Percentiles rank a stretch among this genome's conserved stretches.
Conservation (phyloP, 805 yeast genomes). For the Naumovozyma castellii region DNA sequence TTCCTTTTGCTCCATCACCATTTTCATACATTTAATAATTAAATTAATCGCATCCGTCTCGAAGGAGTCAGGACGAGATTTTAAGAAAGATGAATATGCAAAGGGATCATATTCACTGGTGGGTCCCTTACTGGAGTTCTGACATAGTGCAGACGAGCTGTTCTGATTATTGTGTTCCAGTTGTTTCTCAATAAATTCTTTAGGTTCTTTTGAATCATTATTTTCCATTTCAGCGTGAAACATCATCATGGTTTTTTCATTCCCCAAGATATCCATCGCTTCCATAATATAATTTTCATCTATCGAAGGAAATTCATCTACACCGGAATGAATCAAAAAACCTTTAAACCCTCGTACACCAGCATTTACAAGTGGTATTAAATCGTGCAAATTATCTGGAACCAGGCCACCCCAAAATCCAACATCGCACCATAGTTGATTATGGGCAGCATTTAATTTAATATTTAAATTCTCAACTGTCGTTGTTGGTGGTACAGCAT, state of each 20-base stretch:
- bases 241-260: slow-evolving; percentile 62
- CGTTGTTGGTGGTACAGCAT: slow-evolving; percentile 94
- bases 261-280: slow-evolving; percentile 59
- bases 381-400: slow-evolving; percentile 62
- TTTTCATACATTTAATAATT: slow-evolving; percentile 52
- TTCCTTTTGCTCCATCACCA: slow-evolving; percentile 22
- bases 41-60: slow-evolving; percentile 77
- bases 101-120: too few species aligned
- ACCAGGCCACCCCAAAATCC: slow-evolving; percentile 96
- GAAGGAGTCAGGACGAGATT: slow-evolving; percentile 80
- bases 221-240: slow-evolving; percentile 91
- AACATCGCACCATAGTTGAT: slow-evolving; percentile 84
- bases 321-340: slow-evolving; percentile 89
- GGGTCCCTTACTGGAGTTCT: too few species aligned
- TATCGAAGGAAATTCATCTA: slow-evolving; percentile 87
- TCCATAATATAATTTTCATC: slow-evolving; percentile 49
- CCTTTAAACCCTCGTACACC: slow-evolving; percentile 95
- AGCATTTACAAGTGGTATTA: slow-evolving; percentile 65
- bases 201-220: too few species aligned
- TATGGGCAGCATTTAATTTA: slow-evolving; percentile 69
- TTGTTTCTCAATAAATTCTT: too few species aligned
- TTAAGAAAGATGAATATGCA: slow-evolving; percentile 60
- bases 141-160: slow-evolving; percentile 18
- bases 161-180: too few species aligned
- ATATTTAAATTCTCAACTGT: slow-evolving; percentile 63